Evolutionary conservation across 495 filamentous ascomycete species (phyloP).

Genomic region (Aspergillus mulundensis): DNA sequence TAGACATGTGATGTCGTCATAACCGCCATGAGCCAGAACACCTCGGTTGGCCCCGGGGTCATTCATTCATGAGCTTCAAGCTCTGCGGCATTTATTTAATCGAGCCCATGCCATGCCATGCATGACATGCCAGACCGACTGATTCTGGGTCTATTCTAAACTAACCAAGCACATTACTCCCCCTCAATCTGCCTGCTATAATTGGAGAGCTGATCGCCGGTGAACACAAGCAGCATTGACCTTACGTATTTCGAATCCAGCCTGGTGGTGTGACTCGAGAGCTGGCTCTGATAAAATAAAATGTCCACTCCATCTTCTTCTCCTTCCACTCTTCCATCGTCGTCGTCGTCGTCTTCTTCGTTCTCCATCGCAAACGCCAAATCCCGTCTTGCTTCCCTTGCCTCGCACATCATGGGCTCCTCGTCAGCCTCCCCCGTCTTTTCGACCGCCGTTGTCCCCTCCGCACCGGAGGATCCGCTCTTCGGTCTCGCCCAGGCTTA

Average conservation of each 20-base stretch:
- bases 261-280: constrained; percentile 21
- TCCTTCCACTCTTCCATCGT: constrained; percentile 16
- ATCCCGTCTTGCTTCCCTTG: constrained; percentile 39
- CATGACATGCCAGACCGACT: not conserved
- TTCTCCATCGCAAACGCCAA: constrained; percentile 27
- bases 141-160: not conserved
- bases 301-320: constrained; percentile 17
- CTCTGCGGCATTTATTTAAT: constrained; percentile 9
- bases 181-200: not conserved
- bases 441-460: constrained; percentile 71
- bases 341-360: constrained; percentile 22
- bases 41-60: not conserved
- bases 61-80: constrained; percentile 3
- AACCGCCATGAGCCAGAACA: not conserved
- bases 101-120: not conserved
- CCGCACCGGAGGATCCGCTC: constrained; percentile 91
- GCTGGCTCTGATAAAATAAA: not conserved
- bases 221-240: constrained; percentile 25
- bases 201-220: constrained; percentile 14
- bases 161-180: not conserved
- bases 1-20: constrained; percentile 10
- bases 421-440: constrained; percentile 59
- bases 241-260: not conserved
- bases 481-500: constrained; percentile 92
- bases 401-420: constrained; percentile 46